Percentiles rank a stretch among this genome's conserved stretches.
Conservation (phyloP, 106 monocot genomes). For the Dendrobium officinale region DNA sequence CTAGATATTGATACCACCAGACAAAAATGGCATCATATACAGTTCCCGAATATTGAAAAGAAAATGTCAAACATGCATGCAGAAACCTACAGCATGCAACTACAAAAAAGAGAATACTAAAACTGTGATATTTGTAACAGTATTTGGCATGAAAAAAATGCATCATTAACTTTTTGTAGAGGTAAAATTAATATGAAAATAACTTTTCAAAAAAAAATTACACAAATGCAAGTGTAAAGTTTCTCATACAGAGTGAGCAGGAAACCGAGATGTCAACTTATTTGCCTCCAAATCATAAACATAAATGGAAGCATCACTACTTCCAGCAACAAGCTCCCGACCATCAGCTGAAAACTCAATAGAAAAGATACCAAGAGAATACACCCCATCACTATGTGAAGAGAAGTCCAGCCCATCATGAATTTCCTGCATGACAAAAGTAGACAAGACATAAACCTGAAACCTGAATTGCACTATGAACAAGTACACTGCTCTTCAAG, state of each 20-base stretch:
- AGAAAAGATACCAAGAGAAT: conserved; percentile 83
- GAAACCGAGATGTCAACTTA: conserved; percentile 48
- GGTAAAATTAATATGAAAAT: neutral
- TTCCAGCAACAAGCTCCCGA: conserved; percentile 84
- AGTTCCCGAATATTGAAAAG: neutral
- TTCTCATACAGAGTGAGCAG: conserved; percentile 59
- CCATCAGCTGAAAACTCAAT: conserved; percentile 93
- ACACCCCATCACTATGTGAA: conserved; percentile 31
- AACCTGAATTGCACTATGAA: neutral
- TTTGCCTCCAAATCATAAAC: conserved; percentile 86
- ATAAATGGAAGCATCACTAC: conserved; percentile 66
- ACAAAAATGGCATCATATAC: neutral
- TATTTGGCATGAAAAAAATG: neutral
- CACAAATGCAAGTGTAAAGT: neutral
- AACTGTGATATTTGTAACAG: neutral
- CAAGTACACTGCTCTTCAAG: neutral
- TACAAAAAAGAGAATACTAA: neutral
- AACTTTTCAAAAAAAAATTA: neutral
- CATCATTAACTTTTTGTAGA: neutral
- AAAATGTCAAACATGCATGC: neutral
- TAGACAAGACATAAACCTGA: neutral
- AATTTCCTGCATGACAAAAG: conserved; percentile 58
- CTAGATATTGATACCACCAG: neutral
- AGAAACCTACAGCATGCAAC: neutral
- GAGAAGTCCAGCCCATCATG: conserved; percentile 85